Base-by-base conservation (phyloP, 2,329 filamentous ascomycete genomes). In the Fusarium oxysporum region DNA sequence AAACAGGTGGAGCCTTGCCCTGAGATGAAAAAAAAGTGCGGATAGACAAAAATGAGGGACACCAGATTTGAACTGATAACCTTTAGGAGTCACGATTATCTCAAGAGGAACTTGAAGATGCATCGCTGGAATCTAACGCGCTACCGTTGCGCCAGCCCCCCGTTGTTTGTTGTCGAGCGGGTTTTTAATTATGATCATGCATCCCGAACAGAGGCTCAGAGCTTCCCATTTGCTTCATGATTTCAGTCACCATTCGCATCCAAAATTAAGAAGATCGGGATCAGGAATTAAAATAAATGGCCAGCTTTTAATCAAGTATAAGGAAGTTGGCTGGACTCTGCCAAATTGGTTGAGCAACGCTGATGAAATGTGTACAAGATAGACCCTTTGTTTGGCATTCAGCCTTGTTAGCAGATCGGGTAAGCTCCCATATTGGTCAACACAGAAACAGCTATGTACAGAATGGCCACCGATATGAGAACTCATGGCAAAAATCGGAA, bases 41-140 rank as follows among this genome's bases (percentile, higher is more conserved):
- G 7, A 19, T 10, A 21, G 14, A 3, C 9, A 62, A 57, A 57
- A 44, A 45, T 62, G 50, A 62, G 59, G 59, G 50, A 62, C 59
- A 58, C 59, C 59, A 57, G 50, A 62, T 62, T 62, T 62, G 59
- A 62, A 45, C 59, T 37, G 59, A 57, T 62, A 62, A 62, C 59
- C 59, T 62, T 57, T 56, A 62, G 58, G 58, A 62, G 7, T 56
- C 32, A 32, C 50, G 50, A 60, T 35, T 5, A 11, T 6, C 21
- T n/a, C 30, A 30, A 44, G 17, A 3, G 9, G 50, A 30, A 19
- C 16, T 16, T 8, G 32, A 17, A 56, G 21, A 44, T 6, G 3
- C 1, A 14, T 21, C 50, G 32, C 59, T 62, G 50, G 51, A 62
- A 62, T 62, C 59, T 62, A 57, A 62, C 58, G 50, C 58, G 50